Percentiles rank a stretch among this genome's conserved stretches.
These are phyloP conservation scores for Podaxis rugospora DNA, from an alignment of 768 basidiomycete genomes.

Conservation along the genomic window DNA sequence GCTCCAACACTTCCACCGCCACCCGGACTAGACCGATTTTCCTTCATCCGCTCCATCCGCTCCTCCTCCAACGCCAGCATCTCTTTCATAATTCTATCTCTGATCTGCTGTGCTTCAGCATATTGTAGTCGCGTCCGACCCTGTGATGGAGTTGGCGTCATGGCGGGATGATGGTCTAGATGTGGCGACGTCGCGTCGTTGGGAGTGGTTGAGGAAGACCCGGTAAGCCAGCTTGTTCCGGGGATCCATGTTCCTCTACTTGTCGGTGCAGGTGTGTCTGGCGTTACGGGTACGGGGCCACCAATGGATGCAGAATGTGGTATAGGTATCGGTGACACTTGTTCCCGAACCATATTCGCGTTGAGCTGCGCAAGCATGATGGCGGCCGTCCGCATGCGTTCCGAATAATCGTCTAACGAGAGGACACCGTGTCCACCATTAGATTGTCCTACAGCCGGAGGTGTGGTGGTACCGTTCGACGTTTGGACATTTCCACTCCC, in stretches of 20 bases:
- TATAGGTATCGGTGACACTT: slow-evolving; percentile 6
- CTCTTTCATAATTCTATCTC: slow-evolving; percentile 96
- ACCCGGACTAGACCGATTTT: slow-evolving; percentile 65
- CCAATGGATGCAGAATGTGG: slow-evolving; percentile 12
- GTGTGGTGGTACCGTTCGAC: not conserved
- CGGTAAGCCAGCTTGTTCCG: slow-evolving; percentile 49
- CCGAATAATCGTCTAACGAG: slow-evolving; percentile 95
- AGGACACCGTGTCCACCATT: slow-evolving; percentile 33
- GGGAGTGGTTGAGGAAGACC: slow-evolving; percentile 13
- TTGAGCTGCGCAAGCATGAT: slow-evolving; percentile 98
- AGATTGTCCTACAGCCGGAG: not conserved
- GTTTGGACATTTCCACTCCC: not conserved
- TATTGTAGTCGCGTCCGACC: slow-evolving; percentile 72
- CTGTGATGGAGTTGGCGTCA: slow-evolving; percentile 12
- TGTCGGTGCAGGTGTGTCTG: not conserved
- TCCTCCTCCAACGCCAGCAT: slow-evolving; percentile 97
- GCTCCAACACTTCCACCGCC: slow-evolving; percentile 52
- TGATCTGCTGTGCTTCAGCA: slow-evolving; percentile 84
- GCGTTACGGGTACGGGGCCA: slow-evolving; percentile 15
- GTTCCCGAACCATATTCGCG: slow-evolving; percentile 64
- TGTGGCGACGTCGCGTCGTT: slow-evolving; percentile 16
- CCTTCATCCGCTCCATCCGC: slow-evolving; percentile 89
- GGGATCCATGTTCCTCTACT: slow-evolving; percentile 43
- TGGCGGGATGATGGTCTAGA: slow-evolving; percentile 14
- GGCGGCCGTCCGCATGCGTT: slow-evolving; percentile 97